Base-by-base conservation (phyloP, 768 basidiomycete species). In the Chalciporus piperatus region DNA sequence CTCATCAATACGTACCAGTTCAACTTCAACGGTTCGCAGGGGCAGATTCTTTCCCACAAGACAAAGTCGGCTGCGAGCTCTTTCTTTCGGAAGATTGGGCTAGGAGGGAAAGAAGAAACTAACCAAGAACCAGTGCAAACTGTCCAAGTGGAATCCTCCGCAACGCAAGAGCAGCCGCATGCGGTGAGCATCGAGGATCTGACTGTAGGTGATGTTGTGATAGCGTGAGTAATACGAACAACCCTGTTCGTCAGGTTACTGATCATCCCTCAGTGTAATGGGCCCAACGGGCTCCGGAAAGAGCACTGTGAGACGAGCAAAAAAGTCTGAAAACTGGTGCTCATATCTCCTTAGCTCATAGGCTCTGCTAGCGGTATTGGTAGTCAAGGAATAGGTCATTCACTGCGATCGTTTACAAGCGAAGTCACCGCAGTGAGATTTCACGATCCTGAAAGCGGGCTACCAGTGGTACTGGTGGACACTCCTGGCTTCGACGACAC, bases 241-340 rank as follows among this genome's bases (percentile, higher is more conserved):
- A 19, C 1, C 13, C 13, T 10, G 13, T 32, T 32, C 0, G 4
- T 23, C 7, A 35, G 27, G 3, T 25, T n/a, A 50, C 11, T 47
- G 12, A 3, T n/a, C 10, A 14, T 41, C 27, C 2, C 1, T 1
- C n/a, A 64, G 62, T 19, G 40, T 57, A 23, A 55, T 61, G 54
- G 62, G 59, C 3, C 59, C 62, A 5, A 64, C 59, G n/a, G 57
- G 63, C 27, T 50, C 63, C 5, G 63, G 63, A 8, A 64, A 62
- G 50, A 60, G 51, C 6, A 63, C 60, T 47, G 57, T 60, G 22
- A 53, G 55, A 44, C 14, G 6, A 27, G 19, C 1, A 27, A 3
- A 8, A 17, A 12, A 2, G n/a, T 4, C 4, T 40, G 14, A 5
- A 14, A 28, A 17, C 12, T n/a, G 6, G n/a, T 35, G 27, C 27